phyloP scores from a whole-genome alignment of 1,139 yeast species.

The Saccharomyces hybrid region DNA sequence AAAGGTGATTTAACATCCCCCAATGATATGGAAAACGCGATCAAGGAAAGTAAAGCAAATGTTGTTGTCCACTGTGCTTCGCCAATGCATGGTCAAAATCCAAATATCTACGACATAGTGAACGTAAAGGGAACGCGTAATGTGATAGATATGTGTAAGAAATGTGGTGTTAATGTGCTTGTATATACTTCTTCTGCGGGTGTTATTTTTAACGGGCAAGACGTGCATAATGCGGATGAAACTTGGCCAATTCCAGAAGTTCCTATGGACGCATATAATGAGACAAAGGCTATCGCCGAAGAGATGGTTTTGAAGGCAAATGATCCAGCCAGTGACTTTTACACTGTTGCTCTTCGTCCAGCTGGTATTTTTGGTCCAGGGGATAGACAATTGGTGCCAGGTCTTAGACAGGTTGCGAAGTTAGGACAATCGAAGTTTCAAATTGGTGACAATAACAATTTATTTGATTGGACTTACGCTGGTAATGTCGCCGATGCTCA shows the following conservation, averaged over 20 bases:
- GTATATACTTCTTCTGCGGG: slow-evolving; percentile 98
- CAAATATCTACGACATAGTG: slow-evolving; percentile 76
- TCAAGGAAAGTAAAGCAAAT: slow-evolving; percentile 50
- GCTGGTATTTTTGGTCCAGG: slow-evolving; percentile 99
- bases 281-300: slow-evolving; percentile 91
- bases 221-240: slow-evolving; percentile 86
- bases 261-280: slow-evolving; percentile 96
- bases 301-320: slow-evolving; percentile 67
- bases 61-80: slow-evolving; percentile 95
- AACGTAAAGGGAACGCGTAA: slow-evolving; percentile 85
- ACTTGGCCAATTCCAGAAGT: slow-evolving; percentile 83
- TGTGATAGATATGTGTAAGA: slow-evolving; percentile 58
- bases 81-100: slow-evolving; percentile 83
- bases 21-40: slow-evolving; percentile 59
- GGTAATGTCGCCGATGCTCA: slow-evolving; percentile 99
- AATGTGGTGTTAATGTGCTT: slow-evolving; percentile 50
- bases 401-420: slow-evolving; percentile 73
- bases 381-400: slow-evolving; percentile 93
- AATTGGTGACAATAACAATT: slow-evolving; percentile 84
- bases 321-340: slow-evolving; percentile 42
- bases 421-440: slow-evolving; percentile 91
- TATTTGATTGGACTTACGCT: slow-evolving; percentile 94
- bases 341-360: slow-evolving; percentile 84
- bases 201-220: slow-evolving; percentile 89
- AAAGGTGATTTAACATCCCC: slow-evolving; percentile 80